Evolutionary conservation across 2,329 filamentous ascomycete genomes (phyloP), one percentile per base, ranked within the genome.

Genomic region (Penicillium sp.): DNA sequence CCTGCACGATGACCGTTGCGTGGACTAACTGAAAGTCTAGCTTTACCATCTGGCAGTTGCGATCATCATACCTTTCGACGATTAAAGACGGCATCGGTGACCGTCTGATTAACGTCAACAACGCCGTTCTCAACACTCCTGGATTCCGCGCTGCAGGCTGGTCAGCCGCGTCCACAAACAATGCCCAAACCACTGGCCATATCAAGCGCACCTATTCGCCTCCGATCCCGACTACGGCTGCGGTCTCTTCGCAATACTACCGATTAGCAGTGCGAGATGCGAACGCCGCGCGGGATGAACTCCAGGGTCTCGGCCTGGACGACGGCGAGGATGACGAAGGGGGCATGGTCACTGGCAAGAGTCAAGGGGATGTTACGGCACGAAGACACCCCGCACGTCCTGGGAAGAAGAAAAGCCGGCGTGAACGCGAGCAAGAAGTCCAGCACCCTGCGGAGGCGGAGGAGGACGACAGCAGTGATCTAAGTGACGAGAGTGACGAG

Each of bases 31-130:
- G 3, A 9, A 22, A 31, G 16, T 28, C 50, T 64, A 84, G 81
- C 65, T 87, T 87, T 66, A 81, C 83, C 28, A 79, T 85, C 53
- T 87, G 84, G 76, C 82, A 85, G 64, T 74, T 87, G 36, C 82
- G 84, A 50, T 84, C 83, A 16, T 82, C 82, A 33, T 87, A 86
- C 63, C 78, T 87, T 18, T 79, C 79, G 27, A 76, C 79, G 43
- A 84, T 84, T 62, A 85, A 85, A 67, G 84, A 87, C 66, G 84
- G 83, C 53, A 81, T 86, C 36, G 83, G 83, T 55, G 84, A 87
- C 65, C 78, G 84, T 38, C 74, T 87, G 46, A 86, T 87, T 69
- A 85, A 79, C 54, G 78, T 87, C 60, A 84, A 86, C 64, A 77
- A 82, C 27, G 77, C 79, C 36, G 77, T 86, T 33, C 74, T 87